A percentile compares a stretch with the other conserved stretches of the same genome.
Evolutionary conservation across 116 monocot genomes (phyloP).

Genomic region (Trichopus zeylanicus): DNA sequence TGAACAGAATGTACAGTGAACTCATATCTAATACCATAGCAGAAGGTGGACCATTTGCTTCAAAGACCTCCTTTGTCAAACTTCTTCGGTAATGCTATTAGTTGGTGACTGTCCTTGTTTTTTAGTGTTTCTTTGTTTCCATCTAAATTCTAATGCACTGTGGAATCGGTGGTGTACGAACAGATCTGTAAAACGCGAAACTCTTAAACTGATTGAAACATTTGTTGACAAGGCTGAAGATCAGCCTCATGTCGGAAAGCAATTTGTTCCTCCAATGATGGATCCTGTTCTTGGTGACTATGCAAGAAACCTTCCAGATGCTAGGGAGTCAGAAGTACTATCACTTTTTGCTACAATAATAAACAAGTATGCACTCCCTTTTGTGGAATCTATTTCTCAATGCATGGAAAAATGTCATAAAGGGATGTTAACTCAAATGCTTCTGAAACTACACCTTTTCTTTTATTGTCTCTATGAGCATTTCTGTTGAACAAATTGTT

Average conservation of each 20-base stretch:
- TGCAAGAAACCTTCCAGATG: conserved; percentile 97
- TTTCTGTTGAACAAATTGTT: too few relatives aligned
- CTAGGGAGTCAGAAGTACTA: conserved; percentile 97
- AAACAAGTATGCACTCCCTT: conserved; percentile 51
- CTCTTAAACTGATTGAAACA: conserved; percentile 92
- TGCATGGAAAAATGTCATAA: too few relatives aligned
- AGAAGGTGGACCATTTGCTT: conserved; percentile 95
- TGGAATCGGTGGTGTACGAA: too few relatives aligned
- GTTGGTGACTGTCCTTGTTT: neutral
- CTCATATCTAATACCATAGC: conserved; percentile 92
- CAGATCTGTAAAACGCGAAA: conserved; percentile 97
- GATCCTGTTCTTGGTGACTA: conserved; percentile 95
- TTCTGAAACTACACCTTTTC: too few relatives aligned
- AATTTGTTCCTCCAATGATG: conserved; percentile 99
- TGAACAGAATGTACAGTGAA: conserved; percentile 98
- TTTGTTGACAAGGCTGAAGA: conserved; percentile 99
- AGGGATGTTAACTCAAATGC: too few relatives aligned
- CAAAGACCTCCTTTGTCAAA: conserved; percentile 90
- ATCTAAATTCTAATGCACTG: too few relatives aligned
- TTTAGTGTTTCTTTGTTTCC: neutral
- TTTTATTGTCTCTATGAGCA: too few relatives aligned
- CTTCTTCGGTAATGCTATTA: conserved; percentile 58
- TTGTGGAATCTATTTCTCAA: neutral
- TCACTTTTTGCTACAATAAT: conserved; percentile 95
- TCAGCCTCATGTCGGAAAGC: conserved; percentile 77